A percentile compares a stretch with the other conserved stretches of the same genome.
These are phyloP conservation scores for Pestalotiopsis sp. DNA, from an alignment of 2,329 filamentous ascomycete genomes.

Conservation along the genomic window DNA sequence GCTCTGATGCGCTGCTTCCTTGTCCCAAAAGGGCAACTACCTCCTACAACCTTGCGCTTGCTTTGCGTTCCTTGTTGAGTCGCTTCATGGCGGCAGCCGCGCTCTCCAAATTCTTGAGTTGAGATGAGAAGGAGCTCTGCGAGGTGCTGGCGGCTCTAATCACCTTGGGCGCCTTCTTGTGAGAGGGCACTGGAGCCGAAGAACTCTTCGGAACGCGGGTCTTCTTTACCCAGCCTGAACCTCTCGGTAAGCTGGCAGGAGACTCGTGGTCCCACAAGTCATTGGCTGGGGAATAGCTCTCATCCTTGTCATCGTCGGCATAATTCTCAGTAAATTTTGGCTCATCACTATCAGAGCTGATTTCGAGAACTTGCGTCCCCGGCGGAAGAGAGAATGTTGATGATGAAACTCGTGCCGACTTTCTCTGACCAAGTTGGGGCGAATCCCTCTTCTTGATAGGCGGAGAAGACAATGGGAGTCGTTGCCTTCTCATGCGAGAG, in stretches of 20 bases:
- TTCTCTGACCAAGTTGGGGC: background rate
- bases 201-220: conserved; percentile 14
- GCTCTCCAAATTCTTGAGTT: conserved; percentile 7
- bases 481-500: background rate
- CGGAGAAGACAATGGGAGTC: background rate
- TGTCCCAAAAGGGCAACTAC: background rate
- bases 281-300: conserved; percentile 32
- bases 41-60: conserved; percentile 9
- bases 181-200: conserved; percentile 12
- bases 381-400: conserved; percentile 32
- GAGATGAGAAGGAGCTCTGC: conserved; percentile 3
- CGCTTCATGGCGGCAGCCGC: conserved; percentile 9
- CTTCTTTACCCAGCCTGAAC: conserved; percentile 27
- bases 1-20: background rate
- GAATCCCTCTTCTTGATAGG: background rate
- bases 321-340: conserved; percentile 34
- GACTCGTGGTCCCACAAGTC: conserved; percentile 36
- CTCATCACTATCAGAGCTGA: conserved; percentile 32
- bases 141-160: background rate
- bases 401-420: conserved; percentile 5
- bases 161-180: background rate
- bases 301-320: conserved; percentile 39
- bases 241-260: conserved; percentile 19
- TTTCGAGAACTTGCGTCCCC: conserved; percentile 37
- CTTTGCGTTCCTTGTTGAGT: conserved; percentile 3